These are phyloP conservation scores for Entomortierella lignicola DNA, from an alignment of 192 early-diverging fungal species.

Conservation along the genomic window DNA sequence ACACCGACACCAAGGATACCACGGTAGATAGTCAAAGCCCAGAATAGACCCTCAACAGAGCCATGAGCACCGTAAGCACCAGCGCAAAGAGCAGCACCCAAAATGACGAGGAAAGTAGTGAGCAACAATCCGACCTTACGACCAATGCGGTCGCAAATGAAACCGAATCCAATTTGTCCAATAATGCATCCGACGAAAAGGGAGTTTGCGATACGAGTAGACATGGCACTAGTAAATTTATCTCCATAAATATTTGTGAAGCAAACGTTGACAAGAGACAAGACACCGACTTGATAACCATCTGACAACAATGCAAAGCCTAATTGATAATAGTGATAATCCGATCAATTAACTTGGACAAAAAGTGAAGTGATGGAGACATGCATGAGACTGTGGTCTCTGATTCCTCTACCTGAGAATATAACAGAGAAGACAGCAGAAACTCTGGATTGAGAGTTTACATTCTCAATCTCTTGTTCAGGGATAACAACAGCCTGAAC, in stretches of 20 bases:
- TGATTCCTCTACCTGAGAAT: constrained; percentile 43
- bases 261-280: constrained; percentile 61
- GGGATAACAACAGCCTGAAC: constrained; percentile 10
- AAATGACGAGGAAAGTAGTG: constrained; percentile 60
- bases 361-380: neutral
- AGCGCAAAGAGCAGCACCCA: constrained; percentile 59
- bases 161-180: constrained; percentile 64
- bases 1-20: constrained; percentile 60
- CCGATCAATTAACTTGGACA: neutral
- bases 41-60: constrained; percentile 55
- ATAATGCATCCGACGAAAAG: constrained; percentile 65
- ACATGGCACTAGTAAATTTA: constrained; percentile 45
- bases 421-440: constrained; percentile 48
- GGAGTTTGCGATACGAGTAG: constrained; percentile 60
- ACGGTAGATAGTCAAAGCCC: constrained; percentile 60
- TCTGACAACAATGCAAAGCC: constrained; percentile 61
- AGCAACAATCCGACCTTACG: constrained; percentile 63
- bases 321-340: neutral
- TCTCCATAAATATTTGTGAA: constrained; percentile 58
- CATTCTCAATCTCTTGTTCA: neutral
- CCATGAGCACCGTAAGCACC: constrained; percentile 50
- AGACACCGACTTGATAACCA: constrained; percentile 67
- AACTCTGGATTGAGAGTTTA: constrained; percentile 14
- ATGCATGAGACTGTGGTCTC: neutral
- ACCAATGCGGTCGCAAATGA: constrained; percentile 63